Evolutionary conservation across 768 basidiomycete genomes (phyloP).

Genomic region (Lentinula boryana): DNA sequence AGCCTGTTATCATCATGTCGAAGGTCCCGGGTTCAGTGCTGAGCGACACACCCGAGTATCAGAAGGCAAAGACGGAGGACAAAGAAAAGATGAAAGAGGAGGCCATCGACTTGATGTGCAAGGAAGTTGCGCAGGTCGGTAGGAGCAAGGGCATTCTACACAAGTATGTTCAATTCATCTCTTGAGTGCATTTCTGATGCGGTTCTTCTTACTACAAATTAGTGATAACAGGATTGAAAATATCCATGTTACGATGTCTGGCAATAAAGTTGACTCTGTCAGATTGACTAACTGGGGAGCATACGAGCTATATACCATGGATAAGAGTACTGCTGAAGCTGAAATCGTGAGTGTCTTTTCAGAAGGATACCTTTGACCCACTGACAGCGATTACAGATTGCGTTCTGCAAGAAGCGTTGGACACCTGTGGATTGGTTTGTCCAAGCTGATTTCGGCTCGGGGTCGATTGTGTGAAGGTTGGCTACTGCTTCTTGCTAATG

Average conservation of each 20-base stretch:
- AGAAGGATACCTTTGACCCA: too few relatives aligned
- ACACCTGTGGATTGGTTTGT: neutral
- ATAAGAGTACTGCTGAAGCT: neutral
- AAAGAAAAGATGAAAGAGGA: neutral
- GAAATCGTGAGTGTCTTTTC: neutral
- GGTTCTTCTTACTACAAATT: neutral
- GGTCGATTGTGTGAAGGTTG: neutral
- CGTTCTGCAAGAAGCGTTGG: neutral
- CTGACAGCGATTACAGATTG: neutral
- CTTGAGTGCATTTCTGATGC: neutral
- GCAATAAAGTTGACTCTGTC: neutral
- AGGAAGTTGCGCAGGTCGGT: neutral
- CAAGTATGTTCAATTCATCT: neutral
- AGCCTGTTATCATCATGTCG: neutral
- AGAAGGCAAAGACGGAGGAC: neutral
- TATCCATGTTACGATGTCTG: neutral
- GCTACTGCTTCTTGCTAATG: neutral
- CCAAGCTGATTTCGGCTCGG: neutral
- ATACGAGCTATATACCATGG: neutral
- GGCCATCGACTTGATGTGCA: neutral
- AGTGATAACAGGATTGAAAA: neutral
- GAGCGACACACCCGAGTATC: neutral
- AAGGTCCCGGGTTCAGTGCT: neutral
- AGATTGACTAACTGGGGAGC: neutral
- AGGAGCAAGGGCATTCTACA: neutral